phyloP scores from a whole-genome alignment of 2,329 filamentous ascomycete species.

The Arthrinium phaeospermum region DNA sequence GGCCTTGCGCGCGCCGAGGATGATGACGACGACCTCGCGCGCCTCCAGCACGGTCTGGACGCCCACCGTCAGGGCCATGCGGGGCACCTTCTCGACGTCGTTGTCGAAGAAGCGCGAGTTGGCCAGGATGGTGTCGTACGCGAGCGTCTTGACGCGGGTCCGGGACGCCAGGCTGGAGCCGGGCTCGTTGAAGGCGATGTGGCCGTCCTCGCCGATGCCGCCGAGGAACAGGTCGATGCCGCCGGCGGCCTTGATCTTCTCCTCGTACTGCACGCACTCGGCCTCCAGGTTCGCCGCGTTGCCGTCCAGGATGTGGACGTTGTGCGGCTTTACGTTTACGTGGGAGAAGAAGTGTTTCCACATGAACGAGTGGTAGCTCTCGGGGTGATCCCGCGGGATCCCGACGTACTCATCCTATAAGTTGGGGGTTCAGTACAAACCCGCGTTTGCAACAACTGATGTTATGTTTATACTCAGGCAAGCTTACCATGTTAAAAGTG shows the following conservation, averaged over 20 bases:
- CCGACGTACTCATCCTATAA: constrained; percentile 83
- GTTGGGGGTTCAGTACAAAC: background rate
- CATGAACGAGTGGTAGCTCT: constrained; percentile 93
- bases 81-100: constrained; percentile 75
- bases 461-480: background rate
- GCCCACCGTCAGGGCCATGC: constrained; percentile 83
- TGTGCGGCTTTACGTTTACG: constrained; percentile 79
- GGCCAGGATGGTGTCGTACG: constrained; percentile 84
- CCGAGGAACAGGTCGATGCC: constrained; percentile 88
- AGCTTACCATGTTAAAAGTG: constrained; percentile 85
- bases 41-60: constrained; percentile 84
- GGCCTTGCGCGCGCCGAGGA: constrained; percentile 81
- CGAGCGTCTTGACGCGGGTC: constrained; percentile 84
- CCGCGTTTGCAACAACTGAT: constrained; percentile 25
- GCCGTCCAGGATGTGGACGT: constrained; percentile 85
- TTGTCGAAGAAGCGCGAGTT: constrained; percentile 86
- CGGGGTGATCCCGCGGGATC: constrained; percentile 79
- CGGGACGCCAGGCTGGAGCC: constrained; percentile 78
- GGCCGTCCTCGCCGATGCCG: constrained; percentile 84
- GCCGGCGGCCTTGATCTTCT: constrained; percentile 73
- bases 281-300: constrained; percentile 77
- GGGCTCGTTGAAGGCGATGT: constrained; percentile 91
- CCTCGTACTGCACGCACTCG: constrained; percentile 81
- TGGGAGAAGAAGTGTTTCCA: constrained; percentile 90
- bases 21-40: constrained; percentile 81